phyloP scores from a whole-genome alignment of 2,329 filamentous ascomycete genomes.

The Aschersonia sp. region DNA sequence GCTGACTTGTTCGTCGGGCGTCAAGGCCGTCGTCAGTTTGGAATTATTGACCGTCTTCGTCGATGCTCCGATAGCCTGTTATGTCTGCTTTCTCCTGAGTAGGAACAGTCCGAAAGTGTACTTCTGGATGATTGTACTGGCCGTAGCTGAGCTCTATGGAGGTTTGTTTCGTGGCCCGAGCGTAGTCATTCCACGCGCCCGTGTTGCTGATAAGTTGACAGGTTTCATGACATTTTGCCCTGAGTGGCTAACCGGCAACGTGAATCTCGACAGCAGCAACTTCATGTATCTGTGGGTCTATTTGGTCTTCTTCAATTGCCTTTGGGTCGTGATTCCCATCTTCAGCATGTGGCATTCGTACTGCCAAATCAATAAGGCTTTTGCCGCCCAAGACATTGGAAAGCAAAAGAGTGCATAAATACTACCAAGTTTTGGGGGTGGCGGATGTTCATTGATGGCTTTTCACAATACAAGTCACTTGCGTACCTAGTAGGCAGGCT shows the following conservation, averaged over 20 bases:
- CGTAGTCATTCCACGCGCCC: neutral
- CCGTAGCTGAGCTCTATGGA: slow-evolving; percentile 52
- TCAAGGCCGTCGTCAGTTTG: slow-evolving; percentile 44
- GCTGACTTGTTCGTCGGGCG: slow-evolving; percentile 2
- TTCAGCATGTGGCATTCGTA: slow-evolving; percentile 43
- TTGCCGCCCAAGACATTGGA: slow-evolving; percentile 17
- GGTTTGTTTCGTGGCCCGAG: slow-evolving; percentile 18
- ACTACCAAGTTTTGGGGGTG: too few species aligned
- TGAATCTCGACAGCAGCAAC: slow-evolving; percentile 49
- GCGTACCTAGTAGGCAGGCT: neutral
- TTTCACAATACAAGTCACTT: too few species aligned
- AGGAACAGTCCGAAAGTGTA: slow-evolving; percentile 38
- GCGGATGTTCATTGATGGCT: too few species aligned
- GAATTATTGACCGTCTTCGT: slow-evolving; percentile 52
- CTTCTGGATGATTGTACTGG: slow-evolving; percentile 49
- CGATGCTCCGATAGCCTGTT: slow-evolving; percentile 43
- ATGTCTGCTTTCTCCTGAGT: slow-evolving; percentile 45
- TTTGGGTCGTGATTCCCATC: slow-evolving; percentile 50
- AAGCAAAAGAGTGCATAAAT: neutral
- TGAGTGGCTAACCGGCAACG: slow-evolving; percentile 49
- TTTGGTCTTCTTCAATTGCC: slow-evolving; percentile 52
- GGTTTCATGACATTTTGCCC: slow-evolving; percentile 60
- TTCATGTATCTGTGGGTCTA: slow-evolving; percentile 57
- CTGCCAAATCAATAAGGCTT: slow-evolving; percentile 38
- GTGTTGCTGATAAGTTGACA: slow-evolving; percentile 9